Base-by-base conservation (phyloP, 306 rosid species). In the Fragaria iinumae region DNA sequence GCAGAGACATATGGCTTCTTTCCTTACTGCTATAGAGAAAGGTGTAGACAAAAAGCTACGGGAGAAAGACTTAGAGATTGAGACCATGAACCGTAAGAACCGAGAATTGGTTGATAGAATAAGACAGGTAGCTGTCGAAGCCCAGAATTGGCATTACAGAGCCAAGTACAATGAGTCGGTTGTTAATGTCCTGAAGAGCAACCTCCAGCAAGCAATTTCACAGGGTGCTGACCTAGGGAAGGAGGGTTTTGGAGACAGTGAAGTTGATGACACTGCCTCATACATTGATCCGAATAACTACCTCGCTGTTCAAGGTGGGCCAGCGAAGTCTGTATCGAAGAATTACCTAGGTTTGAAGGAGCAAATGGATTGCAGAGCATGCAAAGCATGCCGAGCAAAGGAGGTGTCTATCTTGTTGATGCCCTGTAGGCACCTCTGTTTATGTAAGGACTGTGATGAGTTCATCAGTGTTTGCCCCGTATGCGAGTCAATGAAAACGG, bases 231-330 rank as follows among this genome's bases (percentile, higher is more conserved):
- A 93, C 56, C 93, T 88, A 70, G 97, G 87, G 59, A 94, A 92
- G 84, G 98, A 91, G 86, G 98, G 98, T 41, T 94, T 89, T 57
- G 97, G 98, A 79, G 98, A 94, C 79, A 94, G 92, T 55, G 98
- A 91, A 83, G 85, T 79, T 63, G 98, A 94, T 70, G 97, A 94
- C 59, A 86, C 91, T 11, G 89, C 90, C 56, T 91, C 97, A 1
- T 80, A 81, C 77, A 77, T 89, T 0, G 87, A 90, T 78, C 92
- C 93, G 2, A 90, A 81, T 67, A 91, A 90, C 88, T 76, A 84
- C 79, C 72, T 87, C 29, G 80, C 80, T 43, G 45, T 87, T 72
- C 84, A 87, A 1, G 86, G 80, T 0, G 81, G 74, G 2, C 69
- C 80, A 0, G 32, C 52, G 77, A 87, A 84, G 63, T 70, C 90